Base-by-base conservation (phyloP, 1,284 basidiomycete genomes). In the Lignosus rhinocerotis region DNA sequence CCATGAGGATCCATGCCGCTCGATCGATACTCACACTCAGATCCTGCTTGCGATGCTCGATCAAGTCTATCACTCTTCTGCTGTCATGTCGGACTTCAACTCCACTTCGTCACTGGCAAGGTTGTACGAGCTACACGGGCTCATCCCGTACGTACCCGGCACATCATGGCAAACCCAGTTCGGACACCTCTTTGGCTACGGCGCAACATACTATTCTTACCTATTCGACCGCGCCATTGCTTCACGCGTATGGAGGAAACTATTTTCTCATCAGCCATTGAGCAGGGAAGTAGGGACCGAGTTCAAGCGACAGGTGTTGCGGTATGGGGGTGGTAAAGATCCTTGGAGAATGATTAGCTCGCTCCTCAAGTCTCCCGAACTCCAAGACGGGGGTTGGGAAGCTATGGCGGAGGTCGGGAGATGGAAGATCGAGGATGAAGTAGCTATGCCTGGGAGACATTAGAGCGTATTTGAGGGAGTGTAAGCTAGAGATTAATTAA, bases 181-280 rank as follows among this genome's bases (percentile, higher is more conserved):
- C 68, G 92, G 93, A 0, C 96, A 99, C 71, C 76, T 99, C 12
- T 96, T 93, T 68, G 94, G 96, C 2, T 99, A 99, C 68, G 96
- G 96, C 12, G 93, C 96, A 16, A 96, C 94, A 3, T 99, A 99
- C 75, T 99, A 99, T 70, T 95, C 93, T 17, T 99, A 99, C 73
- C 80, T 98, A 10, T 94, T 99, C 65, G 96, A 98, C 68, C 85
- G 96, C 9, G 94, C 94, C 10, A 96, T 99, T 61, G 96, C 96
- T 0, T 90, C 91, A 17, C 84, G 90, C 47, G 87, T 98, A 2
- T 99, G 93, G 42, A 45, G 42, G 12, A 21, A 6, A 34, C 55
- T 19, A 14, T 51, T 19, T 31, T 30, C 77, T 1, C 60, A 63
- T 1, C 77, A 88, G 45, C 90, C 91, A 0, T 72, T 94, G 17